Percentiles rank a stretch among this genome's conserved stretches.
phyloP scores from a whole-genome alignment of 2,329 filamentous ascomycete genomes.

The Fusarium veterinarium region DNA sequence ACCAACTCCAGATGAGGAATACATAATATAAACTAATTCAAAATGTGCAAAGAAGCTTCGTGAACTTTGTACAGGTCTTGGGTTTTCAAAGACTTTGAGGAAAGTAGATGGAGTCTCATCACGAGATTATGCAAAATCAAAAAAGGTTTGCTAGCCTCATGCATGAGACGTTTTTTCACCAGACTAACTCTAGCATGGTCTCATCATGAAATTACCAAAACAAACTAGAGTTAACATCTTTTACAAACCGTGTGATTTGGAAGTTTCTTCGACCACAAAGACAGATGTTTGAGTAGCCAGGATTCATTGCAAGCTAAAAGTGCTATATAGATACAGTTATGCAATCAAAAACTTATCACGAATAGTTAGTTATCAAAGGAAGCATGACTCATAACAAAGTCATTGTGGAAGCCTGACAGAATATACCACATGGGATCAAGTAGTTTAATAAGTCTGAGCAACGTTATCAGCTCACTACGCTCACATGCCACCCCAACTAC shows the following conservation, averaged over 20 bases:
- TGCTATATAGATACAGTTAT: not conserved
- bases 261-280: not conserved
- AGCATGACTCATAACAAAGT: not conserved
- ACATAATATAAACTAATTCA: not conserved
- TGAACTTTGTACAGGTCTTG: not conserved
- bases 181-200: not conserved
- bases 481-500: conserved; percentile 38
- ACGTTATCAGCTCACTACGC: not conserved
- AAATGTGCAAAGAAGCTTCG: not conserved
- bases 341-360: not conserved
- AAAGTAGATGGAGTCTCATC: not conserved
- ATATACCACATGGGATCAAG: not conserved
- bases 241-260: not conserved
- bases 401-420: not conserved
- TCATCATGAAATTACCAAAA: not conserved
- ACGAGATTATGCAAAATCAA: not conserved
- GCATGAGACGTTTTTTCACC: too few relatives aligned
- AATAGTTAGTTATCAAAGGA: not conserved
- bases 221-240: not conserved
- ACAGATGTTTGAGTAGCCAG: not conserved
- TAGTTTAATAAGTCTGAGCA: not conserved
- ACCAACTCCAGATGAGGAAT: not conserved
- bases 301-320: not conserved
- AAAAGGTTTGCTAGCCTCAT: not conserved
- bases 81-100: not conserved